Evolutionary conservation across 768 basidiomycete species (phyloP), one percentile per base, ranked within the genome.

Genomic region (Fomitopsis pulvina): DNA sequence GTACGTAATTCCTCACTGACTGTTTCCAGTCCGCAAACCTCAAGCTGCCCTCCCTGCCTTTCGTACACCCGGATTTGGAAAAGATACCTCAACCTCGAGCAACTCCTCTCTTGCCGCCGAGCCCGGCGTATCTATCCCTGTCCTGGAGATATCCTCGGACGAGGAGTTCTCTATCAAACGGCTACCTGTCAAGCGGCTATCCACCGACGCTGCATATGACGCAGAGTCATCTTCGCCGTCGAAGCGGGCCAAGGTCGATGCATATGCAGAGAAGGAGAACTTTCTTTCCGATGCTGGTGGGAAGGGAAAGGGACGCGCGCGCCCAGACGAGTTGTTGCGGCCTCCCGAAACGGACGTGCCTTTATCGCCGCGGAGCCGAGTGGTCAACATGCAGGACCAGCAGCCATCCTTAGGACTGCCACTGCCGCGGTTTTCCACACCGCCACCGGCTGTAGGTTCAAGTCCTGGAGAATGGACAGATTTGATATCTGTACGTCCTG

Each of bases 21-120:
- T n/a, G n/a, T n/a, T 41, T 26, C 21, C 46, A 40, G 16, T 39
- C 34, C 30, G 25, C 25, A 32, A 52, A 45, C 54, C 18, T 1
- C 42, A 44, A 21, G 48, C 21, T 18, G 30, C 54, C 16, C 64
- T 75, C 2, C 66, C 74, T 0, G 65, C 73, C 1, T 75, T 77
- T 53, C 70, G 73, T 1, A 77, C 78, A 0, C 69, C 78, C 4
- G 72, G 72, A 3, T 75, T 74, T 52, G 57, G 57, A 41, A 71
- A 68, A 57, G 47, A 60, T 30, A 55, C 53, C 28, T 48, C 59
- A 14, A 18, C 51, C 7, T 49, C 48, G 18, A 42, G 53, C 43
- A 26, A 38, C 42, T 28, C 51, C 53, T 43, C 57, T 42, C 47
- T 41, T 52, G 38, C 57, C 45, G 50, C 45, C 40, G 57, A 54